phyloP scores from a whole-genome alignment of 352 stramenopile genomes.

The Globisporangium nagaii region DNA sequence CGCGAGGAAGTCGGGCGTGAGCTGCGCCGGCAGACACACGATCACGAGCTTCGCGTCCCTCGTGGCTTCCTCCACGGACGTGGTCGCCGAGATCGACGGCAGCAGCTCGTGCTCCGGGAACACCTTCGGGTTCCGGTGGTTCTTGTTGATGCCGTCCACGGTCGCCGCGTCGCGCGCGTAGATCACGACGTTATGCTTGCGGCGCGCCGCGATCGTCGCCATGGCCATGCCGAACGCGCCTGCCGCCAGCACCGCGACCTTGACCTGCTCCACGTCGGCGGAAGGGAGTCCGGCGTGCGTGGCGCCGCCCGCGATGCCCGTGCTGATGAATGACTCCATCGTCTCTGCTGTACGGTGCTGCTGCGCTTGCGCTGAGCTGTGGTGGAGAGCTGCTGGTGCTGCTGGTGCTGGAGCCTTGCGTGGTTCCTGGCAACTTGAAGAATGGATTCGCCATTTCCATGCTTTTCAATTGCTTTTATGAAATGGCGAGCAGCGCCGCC shows the following conservation, averaged over 20 bases:
- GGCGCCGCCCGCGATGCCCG: constrained; percentile 24
- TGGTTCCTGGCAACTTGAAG: constrained; percentile 11
- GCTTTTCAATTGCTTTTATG: too few species aligned
- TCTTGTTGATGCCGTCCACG: constrained; percentile 89
- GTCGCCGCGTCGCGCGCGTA: constrained; percentile 83
- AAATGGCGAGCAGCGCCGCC: too few species aligned
- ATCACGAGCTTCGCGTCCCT: constrained; percentile 90
- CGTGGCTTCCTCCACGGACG: constrained; percentile 82
- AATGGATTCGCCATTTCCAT: too few species aligned
- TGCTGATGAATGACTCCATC: constrained; percentile 39
- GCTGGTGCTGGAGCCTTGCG: not conserved
- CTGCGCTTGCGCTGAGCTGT: too few species aligned
- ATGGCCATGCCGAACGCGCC: constrained; percentile 96
- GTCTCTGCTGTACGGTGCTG: not conserved
- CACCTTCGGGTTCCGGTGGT: constrained; percentile 88
- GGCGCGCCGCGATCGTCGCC: constrained; percentile 85
- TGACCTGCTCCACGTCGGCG: constrained; percentile 70
- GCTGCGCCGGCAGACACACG: constrained; percentile 95
- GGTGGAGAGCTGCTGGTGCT: not conserved
- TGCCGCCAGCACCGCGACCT: constrained; percentile 88
- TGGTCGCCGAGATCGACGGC: constrained; percentile 81
- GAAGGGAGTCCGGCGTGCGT: constrained; percentile 69
- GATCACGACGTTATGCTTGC: constrained; percentile 89
- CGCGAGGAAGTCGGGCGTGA: constrained; percentile 88
- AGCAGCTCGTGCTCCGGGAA: constrained; percentile 88